Evolutionary conservation across 306 rosid species (phyloP).

Genomic region (Fragaria iinumae): DNA sequence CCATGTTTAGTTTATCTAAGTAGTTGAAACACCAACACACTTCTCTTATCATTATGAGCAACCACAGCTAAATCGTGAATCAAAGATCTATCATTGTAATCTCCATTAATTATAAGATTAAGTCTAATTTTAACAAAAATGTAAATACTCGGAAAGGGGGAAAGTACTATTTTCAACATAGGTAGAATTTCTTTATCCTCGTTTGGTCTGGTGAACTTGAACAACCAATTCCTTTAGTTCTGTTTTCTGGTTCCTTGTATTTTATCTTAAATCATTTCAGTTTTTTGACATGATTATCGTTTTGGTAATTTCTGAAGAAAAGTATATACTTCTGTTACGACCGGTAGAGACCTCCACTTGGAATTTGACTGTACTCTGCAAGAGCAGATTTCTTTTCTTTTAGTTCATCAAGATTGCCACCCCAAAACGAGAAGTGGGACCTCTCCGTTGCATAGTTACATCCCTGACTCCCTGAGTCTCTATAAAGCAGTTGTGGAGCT

Average conservation of each 20-base stretch:
- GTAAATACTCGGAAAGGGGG: too few relatives aligned
- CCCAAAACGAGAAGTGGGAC: slow-evolving; percentile 29
- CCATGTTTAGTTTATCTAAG: background rate
- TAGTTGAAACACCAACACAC: background rate
- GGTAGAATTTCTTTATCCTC: background rate
- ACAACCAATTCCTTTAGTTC: background rate
- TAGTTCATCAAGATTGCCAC: background rate
- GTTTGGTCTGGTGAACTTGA: background rate
- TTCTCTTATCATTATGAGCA: background rate
- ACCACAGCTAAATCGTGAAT: background rate
- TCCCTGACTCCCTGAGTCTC: slow-evolving; percentile 26
- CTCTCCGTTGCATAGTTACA: slow-evolving; percentile 8
- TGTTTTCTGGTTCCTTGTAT: background rate
- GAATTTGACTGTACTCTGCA: background rate
- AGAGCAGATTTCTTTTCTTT: background rate
- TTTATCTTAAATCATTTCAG: background rate
- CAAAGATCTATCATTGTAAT: background rate
- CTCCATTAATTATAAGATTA: background rate
- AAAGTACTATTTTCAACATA: too few relatives aligned
- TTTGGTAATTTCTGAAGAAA: background rate
- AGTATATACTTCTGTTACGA: background rate
- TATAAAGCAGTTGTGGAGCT: slow-evolving; percentile 37
- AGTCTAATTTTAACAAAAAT: background rate
- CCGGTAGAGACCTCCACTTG: background rate
- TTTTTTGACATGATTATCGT: background rate